A percentile compares a stretch with the other conserved stretches of the same genome.
Conservation (phyloP, 2,329 filamentous ascomycete species). For the Nemania bipapillata region DNA sequence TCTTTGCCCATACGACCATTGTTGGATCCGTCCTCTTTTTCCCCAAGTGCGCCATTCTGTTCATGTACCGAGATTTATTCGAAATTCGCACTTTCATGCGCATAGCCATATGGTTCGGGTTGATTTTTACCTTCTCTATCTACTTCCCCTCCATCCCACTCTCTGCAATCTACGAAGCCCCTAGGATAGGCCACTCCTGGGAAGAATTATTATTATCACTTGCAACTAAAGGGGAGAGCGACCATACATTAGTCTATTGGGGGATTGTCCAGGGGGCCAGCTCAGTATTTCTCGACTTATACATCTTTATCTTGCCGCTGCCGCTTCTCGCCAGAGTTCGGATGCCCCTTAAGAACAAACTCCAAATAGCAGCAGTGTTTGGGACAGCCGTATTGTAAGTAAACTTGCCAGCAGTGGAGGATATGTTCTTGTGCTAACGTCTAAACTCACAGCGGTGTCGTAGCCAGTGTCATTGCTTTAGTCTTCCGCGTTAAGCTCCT, state of each 20-base stretch:
- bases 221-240: not conserved
- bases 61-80: slow-evolving; percentile 40
- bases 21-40: slow-evolving; percentile 37
- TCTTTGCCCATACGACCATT: slow-evolving; percentile 32
- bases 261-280: slow-evolving; percentile 21
- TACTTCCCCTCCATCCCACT: slow-evolving; percentile 28
- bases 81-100: slow-evolving; percentile 18
- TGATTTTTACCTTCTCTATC: slow-evolving; percentile 31
- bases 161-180: slow-evolving; percentile 21
- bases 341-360: slow-evolving; percentile 16
- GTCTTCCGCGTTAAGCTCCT: slow-evolving; percentile 22
- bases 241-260: not conserved
- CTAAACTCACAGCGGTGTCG: slow-evolving; percentile 10
- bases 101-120: slow-evolving; percentile 30
- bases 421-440: no score
- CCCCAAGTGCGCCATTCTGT: slow-evolving; percentile 37
- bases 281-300: slow-evolving; percentile 29
- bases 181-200: slow-evolving; percentile 26
- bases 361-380: slow-evolving; percentile 27
- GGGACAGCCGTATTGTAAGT: slow-evolving; percentile 34
- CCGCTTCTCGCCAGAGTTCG: slow-evolving; percentile 30
- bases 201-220: not conserved
- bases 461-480: slow-evolving; percentile 10
- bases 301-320: slow-evolving; percentile 37
- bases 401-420: no score